These are phyloP conservation scores for Lathyrus tuberosus DNA, from an alignment of 306 rosid genomes.

Conservation along the genomic window DNA sequence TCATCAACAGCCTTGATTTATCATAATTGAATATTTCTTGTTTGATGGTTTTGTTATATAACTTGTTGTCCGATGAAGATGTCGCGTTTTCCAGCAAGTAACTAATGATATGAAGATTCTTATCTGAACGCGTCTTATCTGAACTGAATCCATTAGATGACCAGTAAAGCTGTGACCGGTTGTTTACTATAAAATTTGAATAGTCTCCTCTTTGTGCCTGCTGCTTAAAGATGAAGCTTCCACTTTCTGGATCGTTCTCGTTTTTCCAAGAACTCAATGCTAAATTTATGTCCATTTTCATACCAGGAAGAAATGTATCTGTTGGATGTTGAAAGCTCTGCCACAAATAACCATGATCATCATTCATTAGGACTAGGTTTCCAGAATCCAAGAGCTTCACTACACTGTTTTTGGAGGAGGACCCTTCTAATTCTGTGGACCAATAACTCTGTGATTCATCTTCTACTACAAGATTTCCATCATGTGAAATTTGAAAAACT, in stretches of 20 bases:
- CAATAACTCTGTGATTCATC: constrained; percentile 2
- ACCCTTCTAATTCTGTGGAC: background rate
- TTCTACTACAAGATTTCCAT: constrained; percentile 43
- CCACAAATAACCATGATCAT: constrained; percentile 38
- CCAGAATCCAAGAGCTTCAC: constrained; percentile 51
- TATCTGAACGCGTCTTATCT: background rate
- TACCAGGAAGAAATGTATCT: constrained; percentile 55
- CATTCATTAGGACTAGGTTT: constrained; percentile 42
- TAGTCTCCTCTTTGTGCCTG: background rate
- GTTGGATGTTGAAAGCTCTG: constrained; percentile 53
- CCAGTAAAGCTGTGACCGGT: constrained; percentile 14
- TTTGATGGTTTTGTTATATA: background rate
- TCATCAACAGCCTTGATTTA: constrained; percentile 39
- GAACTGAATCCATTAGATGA: background rate
- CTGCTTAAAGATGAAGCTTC: constrained; percentile 40
- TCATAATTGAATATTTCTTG: too few relatives aligned
- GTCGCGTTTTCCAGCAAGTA: background rate
- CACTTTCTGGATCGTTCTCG: background rate
- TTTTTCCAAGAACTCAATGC: constrained; percentile 43
- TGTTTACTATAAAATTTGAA: background rate
- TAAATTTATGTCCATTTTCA: constrained; percentile 42
- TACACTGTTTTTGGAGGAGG: background rate
- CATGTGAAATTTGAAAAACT: constrained; percentile 21
- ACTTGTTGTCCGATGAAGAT: background rate
- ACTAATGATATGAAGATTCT: accelerated